Conservation (phyloP, 805 yeast species). For the Pichia heedii region DNA sequence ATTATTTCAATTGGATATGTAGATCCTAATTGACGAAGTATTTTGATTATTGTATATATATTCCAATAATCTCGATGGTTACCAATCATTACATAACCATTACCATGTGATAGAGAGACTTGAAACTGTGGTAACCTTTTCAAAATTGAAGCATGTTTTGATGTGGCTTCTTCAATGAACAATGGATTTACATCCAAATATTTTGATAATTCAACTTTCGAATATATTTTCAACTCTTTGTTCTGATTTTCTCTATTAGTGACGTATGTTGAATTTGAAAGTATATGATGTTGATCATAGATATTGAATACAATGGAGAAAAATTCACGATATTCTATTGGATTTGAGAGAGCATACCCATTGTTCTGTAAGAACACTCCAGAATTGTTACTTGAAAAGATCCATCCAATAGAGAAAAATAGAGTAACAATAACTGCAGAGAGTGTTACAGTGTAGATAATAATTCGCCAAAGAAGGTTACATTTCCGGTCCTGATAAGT, state of each 20-base stretch:
- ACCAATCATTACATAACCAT: conserved; percentile 22
- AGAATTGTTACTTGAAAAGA: no score
- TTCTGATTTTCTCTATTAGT: not conserved
- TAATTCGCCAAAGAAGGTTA: no score
- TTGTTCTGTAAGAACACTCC: not conserved
- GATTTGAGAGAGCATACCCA: not conserved
- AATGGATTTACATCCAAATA: not conserved
- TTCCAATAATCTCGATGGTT: not conserved
- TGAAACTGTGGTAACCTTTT: conserved; percentile 35
- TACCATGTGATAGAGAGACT: conserved; percentile 20
- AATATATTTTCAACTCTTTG: not conserved
- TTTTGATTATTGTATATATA: conserved; percentile 31
- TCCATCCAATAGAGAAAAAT: no score
- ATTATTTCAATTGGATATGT: conserved; percentile 71
- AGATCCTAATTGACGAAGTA: conserved; percentile 56
- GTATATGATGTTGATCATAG: not conserved
- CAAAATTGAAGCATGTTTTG: conserved; percentile 39
- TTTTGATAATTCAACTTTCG: not conserved
- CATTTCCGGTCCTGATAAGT: no score
- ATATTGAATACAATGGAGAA: not conserved
- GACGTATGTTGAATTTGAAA: not conserved
- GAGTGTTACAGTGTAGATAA: no score
- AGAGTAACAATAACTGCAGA: no score
- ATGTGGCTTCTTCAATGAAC: conserved; percentile 30
- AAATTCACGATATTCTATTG: not conserved